Evolutionary conservation across 2,329 filamentous ascomycete genomes (phyloP).

Genomic region (Pseudogymnoascus sp.): DNA sequence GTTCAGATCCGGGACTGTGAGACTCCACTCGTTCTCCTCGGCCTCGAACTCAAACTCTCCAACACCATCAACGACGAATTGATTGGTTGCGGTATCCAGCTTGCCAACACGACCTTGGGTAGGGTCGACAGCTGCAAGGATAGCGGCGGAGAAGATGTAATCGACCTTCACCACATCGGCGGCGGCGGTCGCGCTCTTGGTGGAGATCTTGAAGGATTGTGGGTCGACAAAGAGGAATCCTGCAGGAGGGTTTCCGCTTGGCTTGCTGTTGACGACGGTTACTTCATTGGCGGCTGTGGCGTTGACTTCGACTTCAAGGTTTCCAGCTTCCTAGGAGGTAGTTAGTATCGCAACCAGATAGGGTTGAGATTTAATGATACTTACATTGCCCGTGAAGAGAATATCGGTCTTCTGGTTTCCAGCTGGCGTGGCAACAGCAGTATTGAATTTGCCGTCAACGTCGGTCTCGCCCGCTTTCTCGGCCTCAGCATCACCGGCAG

Average conservation of each 20-base stretch:
- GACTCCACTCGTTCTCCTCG: constrained; percentile 32
- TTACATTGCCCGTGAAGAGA: constrained; percentile 1
- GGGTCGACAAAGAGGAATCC: constrained; percentile 1
- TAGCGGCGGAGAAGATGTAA: constrained; percentile 19
- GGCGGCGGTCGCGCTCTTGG: constrained; percentile 22
- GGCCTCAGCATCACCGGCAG: neutral
- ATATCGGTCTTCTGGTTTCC: neutral
- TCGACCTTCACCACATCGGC: neutral
- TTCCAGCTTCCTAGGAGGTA: constrained; percentile 23
- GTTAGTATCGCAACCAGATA: neutral
- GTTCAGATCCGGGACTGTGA: constrained; percentile 17
- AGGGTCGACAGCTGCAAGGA: constrained; percentile 28
- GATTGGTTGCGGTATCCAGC: constrained; percentile 29
- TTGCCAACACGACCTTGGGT: constrained; percentile 29
- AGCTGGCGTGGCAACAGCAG: neutral
- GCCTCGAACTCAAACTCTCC: constrained; percentile 35
- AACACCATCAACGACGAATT: constrained; percentile 31
- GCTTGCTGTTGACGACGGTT: neutral
- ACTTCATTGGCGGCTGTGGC: neutral
- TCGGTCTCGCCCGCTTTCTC: neutral
- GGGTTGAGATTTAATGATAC: neutral
- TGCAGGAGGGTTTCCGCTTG: neutral
- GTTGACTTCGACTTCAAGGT: constrained; percentile 3
- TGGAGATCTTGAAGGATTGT: constrained; percentile 15
- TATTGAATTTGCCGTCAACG: neutral